phyloP scores from a whole-genome alignment of 2,329 filamentous ascomycete genomes.

The Parastagonospora nodorum region DNA sequence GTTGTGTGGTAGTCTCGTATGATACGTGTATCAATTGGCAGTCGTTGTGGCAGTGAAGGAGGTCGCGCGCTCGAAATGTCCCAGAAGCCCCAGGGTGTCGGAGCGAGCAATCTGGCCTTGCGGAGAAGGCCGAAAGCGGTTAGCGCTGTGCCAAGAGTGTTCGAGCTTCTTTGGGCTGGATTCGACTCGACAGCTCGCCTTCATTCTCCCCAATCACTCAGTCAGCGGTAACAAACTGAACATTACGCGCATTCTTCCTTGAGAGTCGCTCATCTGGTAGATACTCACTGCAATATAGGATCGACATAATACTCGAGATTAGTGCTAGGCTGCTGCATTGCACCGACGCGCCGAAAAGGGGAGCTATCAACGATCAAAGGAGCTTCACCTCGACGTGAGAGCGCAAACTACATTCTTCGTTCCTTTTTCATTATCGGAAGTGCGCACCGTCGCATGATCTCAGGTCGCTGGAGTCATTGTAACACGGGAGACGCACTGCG shows the following conservation, averaged over 20 bases:
- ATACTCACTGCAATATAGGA: background rate
- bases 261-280: background rate
- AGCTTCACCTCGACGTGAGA: conserved; percentile 17
- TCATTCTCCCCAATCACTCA: conserved; percentile 7
- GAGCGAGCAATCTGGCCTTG: conserved; percentile 34
- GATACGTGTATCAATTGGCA: conserved; percentile 10
- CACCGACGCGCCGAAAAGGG: conserved; percentile 10
- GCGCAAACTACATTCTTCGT: conserved; percentile 17
- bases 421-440: conserved; percentile 28
- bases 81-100: conserved; percentile 21
- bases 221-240: background rate
- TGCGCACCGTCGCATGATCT: conserved; percentile 25
- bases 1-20: conserved; percentile 2
- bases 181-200: conserved; percentile 17
- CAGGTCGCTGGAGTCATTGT: conserved; percentile 31
- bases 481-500: conserved; percentile 25
- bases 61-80: conserved; percentile 23
- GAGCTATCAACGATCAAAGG: conserved; percentile 13
- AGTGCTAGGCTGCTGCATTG: background rate
- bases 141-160: conserved; percentile 19
- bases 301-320: background rate
- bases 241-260: background rate
- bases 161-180: conserved; percentile 11
- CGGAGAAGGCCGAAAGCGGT: conserved; percentile 27
- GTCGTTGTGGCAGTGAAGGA: conserved; percentile 10